Conservation (phyloP, 2,329 filamentous ascomycete species). For the Aschersonia sp. region DNA sequence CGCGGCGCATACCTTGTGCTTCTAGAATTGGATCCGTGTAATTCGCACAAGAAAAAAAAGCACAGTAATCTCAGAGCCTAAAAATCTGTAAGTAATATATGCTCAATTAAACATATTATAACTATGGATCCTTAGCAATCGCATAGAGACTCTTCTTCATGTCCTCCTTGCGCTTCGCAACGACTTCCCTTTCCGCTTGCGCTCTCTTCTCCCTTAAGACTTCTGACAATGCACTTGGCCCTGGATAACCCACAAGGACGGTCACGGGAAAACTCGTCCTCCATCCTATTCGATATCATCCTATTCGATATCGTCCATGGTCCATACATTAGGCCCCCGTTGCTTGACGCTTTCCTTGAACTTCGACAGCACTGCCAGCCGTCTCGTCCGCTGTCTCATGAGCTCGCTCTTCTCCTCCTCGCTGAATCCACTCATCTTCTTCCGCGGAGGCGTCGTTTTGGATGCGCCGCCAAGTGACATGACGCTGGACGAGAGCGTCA, state of each 20-base stretch:
- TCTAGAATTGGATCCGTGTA: not conserved
- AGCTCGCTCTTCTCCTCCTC: conserved; percentile 41
- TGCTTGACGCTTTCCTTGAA: conserved; percentile 33
- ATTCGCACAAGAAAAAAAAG: not conserved
- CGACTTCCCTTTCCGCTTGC: not conserved
- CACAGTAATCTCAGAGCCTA: not conserved
- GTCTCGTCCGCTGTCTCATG: conserved; percentile 36
- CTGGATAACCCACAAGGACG: too few relatives aligned
- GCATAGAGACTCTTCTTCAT: not conserved
- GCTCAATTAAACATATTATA: not conserved
- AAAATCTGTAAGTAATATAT: too few relatives aligned
- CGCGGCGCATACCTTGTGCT: too few relatives aligned
- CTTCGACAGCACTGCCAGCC: conserved; percentile 36
- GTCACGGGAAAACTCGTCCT: too few relatives aligned
- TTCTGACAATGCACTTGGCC: too few relatives aligned
- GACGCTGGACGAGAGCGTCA: conserved; percentile 17
- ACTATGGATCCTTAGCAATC: conserved; percentile 1
- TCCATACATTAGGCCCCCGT: conserved; percentile 34
- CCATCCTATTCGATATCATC: not conserved
- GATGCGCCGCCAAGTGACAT: conserved; percentile 26
- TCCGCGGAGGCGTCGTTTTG: conserved; percentile 33
- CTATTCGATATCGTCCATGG: conserved; percentile 32
- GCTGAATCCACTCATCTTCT: conserved; percentile 48
- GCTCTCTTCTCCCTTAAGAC: not conserved
- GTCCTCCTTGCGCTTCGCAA: conserved; percentile 1